Evolutionary conservation across 768 basidiomycete species (phyloP).

Genomic region (Kwoniella shandongensis): DNA sequence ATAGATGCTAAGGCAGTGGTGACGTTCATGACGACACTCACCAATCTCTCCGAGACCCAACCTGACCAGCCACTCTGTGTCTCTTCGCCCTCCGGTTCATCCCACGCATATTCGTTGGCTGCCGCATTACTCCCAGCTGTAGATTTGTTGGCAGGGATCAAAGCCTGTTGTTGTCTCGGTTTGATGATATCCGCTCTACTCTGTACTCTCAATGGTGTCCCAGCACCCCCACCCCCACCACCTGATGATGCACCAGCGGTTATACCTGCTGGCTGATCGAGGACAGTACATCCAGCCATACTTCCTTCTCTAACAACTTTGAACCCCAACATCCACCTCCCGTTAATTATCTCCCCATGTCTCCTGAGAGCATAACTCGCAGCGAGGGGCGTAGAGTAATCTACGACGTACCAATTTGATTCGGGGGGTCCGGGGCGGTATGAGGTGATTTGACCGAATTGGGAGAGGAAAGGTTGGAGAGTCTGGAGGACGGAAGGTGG

Average conservation of each 20-base stretch:
- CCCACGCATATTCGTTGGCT: constrained; percentile 27
- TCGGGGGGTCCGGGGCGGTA: constrained; percentile 40
- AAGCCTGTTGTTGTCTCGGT: constrained; percentile 5
- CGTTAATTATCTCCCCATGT: constrained; percentile 45
- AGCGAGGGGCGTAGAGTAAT: constrained; percentile 22
- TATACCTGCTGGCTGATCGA: constrained; percentile 1
- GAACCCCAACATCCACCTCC: constrained; percentile 42
- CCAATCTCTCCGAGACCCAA: constrained; percentile 20
- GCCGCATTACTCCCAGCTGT: not conserved
- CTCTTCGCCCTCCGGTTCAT: constrained; percentile 16
- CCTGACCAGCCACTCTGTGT: constrained; percentile 7
- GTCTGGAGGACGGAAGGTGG: constrained; percentile 24
- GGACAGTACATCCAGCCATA: constrained; percentile 10
- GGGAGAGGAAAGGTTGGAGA: constrained; percentile 28
- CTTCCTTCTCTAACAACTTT: constrained; percentile 22
- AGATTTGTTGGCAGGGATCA: constrained; percentile 1
- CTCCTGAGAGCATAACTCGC: constrained; percentile 34
- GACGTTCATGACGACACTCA: too few relatives aligned
- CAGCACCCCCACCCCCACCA: constrained; percentile 4
- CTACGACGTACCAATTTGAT: constrained; percentile 41
- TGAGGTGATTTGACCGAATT: constrained; percentile 31
- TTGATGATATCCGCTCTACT: constrained; percentile 14
- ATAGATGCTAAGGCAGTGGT: too few relatives aligned
- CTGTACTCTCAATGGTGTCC: constrained; percentile 24
- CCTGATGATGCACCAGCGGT: not conserved